Base-by-base conservation (phyloP, 2,329 filamentous ascomycete species). In the Geosmithia putterillii region DNA sequence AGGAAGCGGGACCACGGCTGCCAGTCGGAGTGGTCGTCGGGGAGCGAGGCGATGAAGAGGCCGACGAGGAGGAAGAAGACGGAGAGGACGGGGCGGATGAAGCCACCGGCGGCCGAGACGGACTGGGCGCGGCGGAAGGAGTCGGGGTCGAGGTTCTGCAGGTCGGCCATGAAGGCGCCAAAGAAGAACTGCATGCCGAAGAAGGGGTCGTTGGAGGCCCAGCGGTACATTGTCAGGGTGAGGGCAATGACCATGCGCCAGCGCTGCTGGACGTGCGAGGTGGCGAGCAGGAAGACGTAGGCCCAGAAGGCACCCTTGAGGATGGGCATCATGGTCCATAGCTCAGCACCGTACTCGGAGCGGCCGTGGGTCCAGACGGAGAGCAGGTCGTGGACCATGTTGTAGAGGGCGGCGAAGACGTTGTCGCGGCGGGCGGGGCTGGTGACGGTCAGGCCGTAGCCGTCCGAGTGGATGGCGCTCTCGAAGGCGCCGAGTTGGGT, bases 171-270 rank as follows among this genome's bases (percentile, higher is more conserved):
- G 52, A 81, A 73, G 51, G 76, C 75, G 47, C 78, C 78, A 46
- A 71, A 72, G 57, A 78, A 74, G 53, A 79, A 73, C 55, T 77
- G 77, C 59, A 74, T 71, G 41, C 71, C 70, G 46, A 74, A 74
- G 32, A 60, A 59, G 23, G 63, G 48, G 34, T 61, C 56, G 7
- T 47, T 48, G 20, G 60, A 59, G 18, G 51, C 57, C 45, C 65
- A 63, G 54, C 64, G 73, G 49, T 66, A 71, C 50, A 70, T 74
- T n/a, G 67, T 73, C 44, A 76, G 57, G 15, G 60, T 55, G 44
- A 69, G 49, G 25, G 68, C 59, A 2, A 64, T 60, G 44, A 69
- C 56, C 57, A 74, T 69, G 39, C 74, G 63, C 51, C 69, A 74
- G 39, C 59, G 56, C 3, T 70, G 60, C 42, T 65, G 67, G 46